Evolutionary conservation across 306 rosid species (phyloP).

Genomic region (Clitoria ternatea): DNA sequence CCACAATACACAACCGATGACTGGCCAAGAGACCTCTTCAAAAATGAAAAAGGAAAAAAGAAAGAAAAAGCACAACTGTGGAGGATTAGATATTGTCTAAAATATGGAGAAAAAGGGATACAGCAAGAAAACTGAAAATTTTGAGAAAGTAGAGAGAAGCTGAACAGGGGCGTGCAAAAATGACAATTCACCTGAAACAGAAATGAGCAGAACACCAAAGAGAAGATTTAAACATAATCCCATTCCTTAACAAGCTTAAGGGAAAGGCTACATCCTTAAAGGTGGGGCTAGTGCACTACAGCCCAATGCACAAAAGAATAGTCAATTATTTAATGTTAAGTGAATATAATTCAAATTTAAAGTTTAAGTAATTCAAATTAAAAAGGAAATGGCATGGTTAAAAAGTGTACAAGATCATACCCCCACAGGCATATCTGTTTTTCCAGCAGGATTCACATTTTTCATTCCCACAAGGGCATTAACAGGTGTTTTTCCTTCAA

Average conservation of each 20-base stretch:
- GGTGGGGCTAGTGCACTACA: not conserved
- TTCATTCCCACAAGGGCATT: conserved; percentile 46
- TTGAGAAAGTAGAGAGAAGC: not conserved
- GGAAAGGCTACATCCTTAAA: not conserved
- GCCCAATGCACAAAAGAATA: conserved; percentile 5
- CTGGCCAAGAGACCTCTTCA: not conserved
- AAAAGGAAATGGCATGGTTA: not conserved
- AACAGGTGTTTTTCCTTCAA: conserved; percentile 44
- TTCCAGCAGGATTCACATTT: conserved; percentile 20
- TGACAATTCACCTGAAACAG: not conserved
- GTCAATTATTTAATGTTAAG: not conserved
- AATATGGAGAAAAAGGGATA: not conserved
- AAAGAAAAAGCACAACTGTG: not conserved
- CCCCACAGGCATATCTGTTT: conserved; percentile 43
- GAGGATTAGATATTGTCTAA: not conserved
- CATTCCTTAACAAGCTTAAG: not conserved
- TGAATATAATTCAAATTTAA: not conserved
- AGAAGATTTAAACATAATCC: not conserved
- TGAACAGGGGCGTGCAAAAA: not conserved
- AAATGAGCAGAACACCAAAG: not conserved
- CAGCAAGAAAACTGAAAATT: not conserved
- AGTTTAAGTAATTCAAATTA: conserved; percentile 9
- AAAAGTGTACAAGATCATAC: conserved; percentile 41
- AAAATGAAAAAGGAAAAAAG: not conserved
- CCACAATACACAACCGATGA: not conserved